A percentile compares a stretch with the other conserved stretches of the same genome.
Conservation (phyloP, 805 yeast species). For the Zygoascus biomembranicola region DNA sequence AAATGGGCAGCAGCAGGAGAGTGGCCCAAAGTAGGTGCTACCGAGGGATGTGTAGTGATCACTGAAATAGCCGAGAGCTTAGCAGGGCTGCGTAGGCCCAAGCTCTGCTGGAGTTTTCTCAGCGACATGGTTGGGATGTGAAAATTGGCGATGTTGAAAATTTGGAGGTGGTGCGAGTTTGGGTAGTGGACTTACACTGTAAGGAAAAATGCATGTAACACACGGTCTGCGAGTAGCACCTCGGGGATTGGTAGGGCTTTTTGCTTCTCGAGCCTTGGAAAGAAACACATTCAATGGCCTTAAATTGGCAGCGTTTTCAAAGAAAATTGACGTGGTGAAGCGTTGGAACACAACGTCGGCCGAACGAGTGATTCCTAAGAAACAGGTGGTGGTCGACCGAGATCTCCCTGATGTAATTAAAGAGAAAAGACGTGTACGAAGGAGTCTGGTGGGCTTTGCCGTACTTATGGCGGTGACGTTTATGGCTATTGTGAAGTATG, state of each 20-base stretch:
- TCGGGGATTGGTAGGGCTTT: background rate
- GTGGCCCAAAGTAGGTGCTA: constrained; percentile 49
- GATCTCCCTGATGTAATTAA: constrained; percentile 56
- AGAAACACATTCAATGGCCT: too few relatives aligned
- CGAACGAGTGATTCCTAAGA: background rate
- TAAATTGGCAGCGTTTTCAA: too few relatives aligned
- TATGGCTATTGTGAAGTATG: constrained; percentile 79
- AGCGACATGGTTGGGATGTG: background rate
- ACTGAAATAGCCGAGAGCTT: constrained; percentile 28
- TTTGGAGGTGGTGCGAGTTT: background rate
- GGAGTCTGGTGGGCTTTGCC: constrained; percentile 48
- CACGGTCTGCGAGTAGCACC: background rate
- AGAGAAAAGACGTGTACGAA: constrained; percentile 43
- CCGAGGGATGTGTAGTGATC: constrained; percentile 27
- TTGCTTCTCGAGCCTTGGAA: too few relatives aligned
- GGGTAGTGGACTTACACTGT: too few relatives aligned
- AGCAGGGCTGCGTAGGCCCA: constrained; percentile 16
- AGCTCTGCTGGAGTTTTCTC: background rate
- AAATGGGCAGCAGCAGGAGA: constrained; percentile 60
- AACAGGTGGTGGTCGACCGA: constrained; percentile 52
- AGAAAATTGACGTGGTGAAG: background rate
- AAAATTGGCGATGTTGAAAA: background rate
- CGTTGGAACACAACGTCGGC: background rate
- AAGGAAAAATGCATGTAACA: background rate
- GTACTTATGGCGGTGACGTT: constrained; percentile 47